Evolutionary conservation across 2,329 filamentous ascomycete genomes (phyloP).

Genomic region (Pseudonectria buxi): DNA sequence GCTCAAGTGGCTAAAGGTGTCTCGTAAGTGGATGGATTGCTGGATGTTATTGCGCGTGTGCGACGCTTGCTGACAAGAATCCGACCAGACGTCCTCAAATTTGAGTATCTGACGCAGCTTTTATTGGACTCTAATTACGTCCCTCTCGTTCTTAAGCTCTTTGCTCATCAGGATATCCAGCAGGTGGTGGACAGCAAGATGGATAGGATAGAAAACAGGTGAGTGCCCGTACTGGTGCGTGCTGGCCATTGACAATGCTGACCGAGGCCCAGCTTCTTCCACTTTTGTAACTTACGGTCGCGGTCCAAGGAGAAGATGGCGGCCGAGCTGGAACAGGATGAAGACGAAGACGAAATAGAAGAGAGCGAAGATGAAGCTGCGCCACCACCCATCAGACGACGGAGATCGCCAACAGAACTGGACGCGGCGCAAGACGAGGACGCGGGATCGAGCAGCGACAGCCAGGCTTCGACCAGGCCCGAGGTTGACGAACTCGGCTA

Average conservation of each 20-base stretch:
- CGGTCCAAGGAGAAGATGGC: conserved; percentile 33
- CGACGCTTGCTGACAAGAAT: conserved; percentile 10
- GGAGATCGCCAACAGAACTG: conserved; percentile 38
- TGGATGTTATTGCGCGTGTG: neutral
- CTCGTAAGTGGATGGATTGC: conserved; percentile 53
- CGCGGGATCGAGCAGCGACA: conserved; percentile 24
- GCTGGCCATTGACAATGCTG: neutral
- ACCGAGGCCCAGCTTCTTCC: conserved; percentile 65
- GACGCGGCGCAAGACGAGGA: conserved; percentile 22
- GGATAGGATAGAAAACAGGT: conserved; percentile 78
- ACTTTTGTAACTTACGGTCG: conserved; percentile 73
- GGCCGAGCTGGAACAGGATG: conserved; percentile 30
- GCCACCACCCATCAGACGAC: conserved; percentile 71
- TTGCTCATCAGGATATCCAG: conserved; percentile 90
- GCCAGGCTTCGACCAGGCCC: conserved; percentile 35
- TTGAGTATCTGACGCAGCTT: conserved; percentile 90
- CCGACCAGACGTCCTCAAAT: conserved; percentile 77
- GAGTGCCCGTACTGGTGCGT: conserved; percentile 17
- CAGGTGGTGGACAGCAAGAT: conserved; percentile 79
- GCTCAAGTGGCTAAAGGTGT: conserved; percentile 93
- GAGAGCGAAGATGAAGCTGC: conserved; percentile 70
- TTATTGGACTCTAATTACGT: conserved; percentile 93
- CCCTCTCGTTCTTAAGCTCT: conserved; percentile 84
- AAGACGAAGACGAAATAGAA: conserved; percentile 27
- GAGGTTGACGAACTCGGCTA: conserved; percentile 85